Conservation (phyloP, 768 basidiomycete genomes). For the Coprinopsis strossmayeri region DNA sequence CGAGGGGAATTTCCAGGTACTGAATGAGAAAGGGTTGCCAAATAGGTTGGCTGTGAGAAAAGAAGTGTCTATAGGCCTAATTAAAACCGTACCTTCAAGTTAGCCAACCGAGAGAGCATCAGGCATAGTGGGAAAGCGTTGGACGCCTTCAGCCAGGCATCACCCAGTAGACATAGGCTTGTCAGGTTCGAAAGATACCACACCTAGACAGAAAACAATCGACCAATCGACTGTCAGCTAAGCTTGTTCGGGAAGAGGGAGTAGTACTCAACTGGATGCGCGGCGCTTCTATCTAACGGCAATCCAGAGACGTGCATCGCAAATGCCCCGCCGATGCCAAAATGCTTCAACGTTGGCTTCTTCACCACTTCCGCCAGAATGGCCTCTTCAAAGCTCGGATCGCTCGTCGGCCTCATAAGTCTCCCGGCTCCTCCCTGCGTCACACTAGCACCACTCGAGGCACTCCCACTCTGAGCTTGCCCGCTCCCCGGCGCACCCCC, state of each 20-base stretch:
- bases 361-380: conserved; percentile 27
- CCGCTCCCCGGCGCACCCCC: too few relatives aligned
- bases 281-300: conserved; percentile 21
- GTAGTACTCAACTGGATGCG: conserved; percentile 33
- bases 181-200: conserved; percentile 26
- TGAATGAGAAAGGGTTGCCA: too few relatives aligned
- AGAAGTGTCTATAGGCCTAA: background rate
- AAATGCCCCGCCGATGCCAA: conserved; percentile 33
- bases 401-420: conserved; percentile 20
- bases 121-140: conserved; percentile 24
- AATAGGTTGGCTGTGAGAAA: background rate
- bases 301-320: conserved; percentile 27
- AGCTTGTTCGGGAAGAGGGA: background rate
- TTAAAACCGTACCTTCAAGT: conserved; percentile 22
- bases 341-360: conserved; percentile 24
- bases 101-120: conserved; percentile 22
- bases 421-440: background rate
- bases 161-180: conserved; percentile 22
- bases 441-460: background rate
- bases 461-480: background rate
- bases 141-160: conserved; percentile 23
- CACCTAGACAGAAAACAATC: conserved; percentile 14
- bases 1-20: conserved; percentile 41
- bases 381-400: conserved; percentile 31
- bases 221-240: background rate